Conservation (phyloP, 202 grass and related monocot genomes). For the Schoenoplectus triqueter region DNA sequence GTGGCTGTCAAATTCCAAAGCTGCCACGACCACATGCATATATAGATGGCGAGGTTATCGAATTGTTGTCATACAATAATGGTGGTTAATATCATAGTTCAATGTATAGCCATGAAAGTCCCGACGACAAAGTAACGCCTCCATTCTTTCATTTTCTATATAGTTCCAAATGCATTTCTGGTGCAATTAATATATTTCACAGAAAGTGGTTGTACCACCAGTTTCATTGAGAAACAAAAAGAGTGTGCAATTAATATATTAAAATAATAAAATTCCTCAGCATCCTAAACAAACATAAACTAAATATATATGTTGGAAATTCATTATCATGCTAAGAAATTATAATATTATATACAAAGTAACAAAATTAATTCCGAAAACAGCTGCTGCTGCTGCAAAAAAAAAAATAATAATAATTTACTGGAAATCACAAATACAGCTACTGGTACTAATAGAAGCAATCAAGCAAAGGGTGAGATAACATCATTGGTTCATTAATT, state of each 20-base stretch:
- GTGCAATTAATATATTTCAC: background rate
- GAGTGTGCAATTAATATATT: background rate
- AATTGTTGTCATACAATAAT: background rate
- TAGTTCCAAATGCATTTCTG: background rate
- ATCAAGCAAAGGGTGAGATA: too few relatives aligned
- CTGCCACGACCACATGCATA: background rate
- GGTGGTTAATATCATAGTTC: background rate
- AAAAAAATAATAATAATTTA: too few relatives aligned
- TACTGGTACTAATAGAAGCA: too few relatives aligned
- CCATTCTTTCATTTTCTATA: background rate
- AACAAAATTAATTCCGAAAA: too few relatives aligned
- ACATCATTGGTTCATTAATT: slow-evolving; percentile 19
- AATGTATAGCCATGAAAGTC: too few relatives aligned
- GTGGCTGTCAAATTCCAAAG: background rate
- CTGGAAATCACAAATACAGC: too few relatives aligned
- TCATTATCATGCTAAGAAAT: background rate
- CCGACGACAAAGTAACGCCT: too few relatives aligned
- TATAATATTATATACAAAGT: background rate
- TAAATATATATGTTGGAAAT: background rate
- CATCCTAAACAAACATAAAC: background rate
- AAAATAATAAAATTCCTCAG: background rate
- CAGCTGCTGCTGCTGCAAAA: too few relatives aligned
- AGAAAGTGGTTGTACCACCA: too few relatives aligned
- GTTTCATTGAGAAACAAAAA: too few relatives aligned
- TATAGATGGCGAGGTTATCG: background rate